Evolutionary conservation across 768 basidiomycete species (phyloP), one percentile per base, ranked within the genome.

Genomic region (Phanerodontia chrysosporium): DNA sequence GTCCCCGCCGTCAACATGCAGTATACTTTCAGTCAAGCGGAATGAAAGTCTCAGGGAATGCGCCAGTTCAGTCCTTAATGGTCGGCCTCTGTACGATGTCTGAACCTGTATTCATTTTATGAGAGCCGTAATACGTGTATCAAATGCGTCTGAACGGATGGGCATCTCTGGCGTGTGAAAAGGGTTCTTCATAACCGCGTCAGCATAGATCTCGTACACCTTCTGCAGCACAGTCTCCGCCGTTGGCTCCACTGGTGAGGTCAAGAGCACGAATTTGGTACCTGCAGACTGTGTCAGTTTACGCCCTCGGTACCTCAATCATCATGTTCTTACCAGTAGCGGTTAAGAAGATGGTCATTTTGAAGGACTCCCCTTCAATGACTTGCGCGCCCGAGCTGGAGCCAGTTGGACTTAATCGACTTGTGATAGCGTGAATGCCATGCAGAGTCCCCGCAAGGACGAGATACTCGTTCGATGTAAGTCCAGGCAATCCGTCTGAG

Each of bases 91-190:
- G n/a, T n/a, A n/a, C n/a, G n/a, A n/a, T n/a, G n/a, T n/a, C n/a
- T n/a, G n/a, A n/a, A n/a, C n/a, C n/a, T n/a, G n/a, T n/a, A 49
- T 49, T 58, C 35, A 62, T 44, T 62, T 64, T 2, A 70, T 59
- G 7, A 92, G 73, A 8, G 82, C 69, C 10, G 79, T 75, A 53
- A 92, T 84, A 46, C 85, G 82, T 57, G 74, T 74, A 67, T 98
- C 96, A 68, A 98, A 98, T 18, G 83, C 85, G 65, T 94, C 92
- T 45, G 80, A 93, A 49, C 97, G 84, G 64, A 98, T 95, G 1
- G 97, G 97, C 96, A 98, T 99, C 72, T 98, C 97, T n/a, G 90
- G 91, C 5, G 94, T 96, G 72, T 98, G 94, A 74, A 99, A 99
- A 0, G 97, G 97, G 69, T 98, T 98, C 79, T 98, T 98, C 92